These are phyloP conservation scores for Penicillium steckii DNA, from an alignment of 495 filamentous ascomycete genomes.

Conservation along the genomic window DNA sequence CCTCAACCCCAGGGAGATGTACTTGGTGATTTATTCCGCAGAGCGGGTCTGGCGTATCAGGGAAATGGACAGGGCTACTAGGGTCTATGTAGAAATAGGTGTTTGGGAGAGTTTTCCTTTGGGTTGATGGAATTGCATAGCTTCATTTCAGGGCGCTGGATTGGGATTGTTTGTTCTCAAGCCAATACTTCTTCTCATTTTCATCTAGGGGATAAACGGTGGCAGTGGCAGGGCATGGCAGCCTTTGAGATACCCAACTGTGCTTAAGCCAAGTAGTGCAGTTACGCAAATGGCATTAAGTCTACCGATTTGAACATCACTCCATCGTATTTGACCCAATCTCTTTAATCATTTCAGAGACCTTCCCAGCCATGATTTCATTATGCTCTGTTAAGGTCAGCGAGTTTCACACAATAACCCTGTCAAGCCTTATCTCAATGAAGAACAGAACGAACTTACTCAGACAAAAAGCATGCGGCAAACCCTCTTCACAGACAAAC, in stretches of 20 bases:
- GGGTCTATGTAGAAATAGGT: background rate
- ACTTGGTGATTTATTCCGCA: constrained; percentile 42
- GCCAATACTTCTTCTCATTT: background rate
- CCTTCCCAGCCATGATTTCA: constrained; percentile 65
- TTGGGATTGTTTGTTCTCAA: background rate
- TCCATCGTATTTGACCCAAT: constrained; percentile 30
- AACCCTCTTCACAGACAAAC: constrained; percentile 67
- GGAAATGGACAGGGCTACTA: constrained; percentile 19
- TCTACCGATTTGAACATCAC: background rate
- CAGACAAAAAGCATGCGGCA: constrained; percentile 83
- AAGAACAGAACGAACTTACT: constrained; percentile 46
- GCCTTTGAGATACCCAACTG: background rate
- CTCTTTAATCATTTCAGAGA: constrained; percentile 57
- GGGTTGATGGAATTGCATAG: background rate
- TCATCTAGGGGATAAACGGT: no score
- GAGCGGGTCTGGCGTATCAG: constrained; percentile 40
- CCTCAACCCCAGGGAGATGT: constrained; percentile 31
- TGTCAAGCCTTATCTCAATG: background rate
- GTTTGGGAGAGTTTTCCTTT: background rate
- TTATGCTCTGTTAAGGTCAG: constrained; percentile 49
- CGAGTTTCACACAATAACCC: background rate
- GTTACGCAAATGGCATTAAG: background rate
- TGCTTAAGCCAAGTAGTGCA: background rate
- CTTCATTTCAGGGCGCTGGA: background rate
- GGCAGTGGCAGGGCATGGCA: background rate